Conservation (phyloP, 768 basidiomycete species). For the Pisolithus albus region DNA sequence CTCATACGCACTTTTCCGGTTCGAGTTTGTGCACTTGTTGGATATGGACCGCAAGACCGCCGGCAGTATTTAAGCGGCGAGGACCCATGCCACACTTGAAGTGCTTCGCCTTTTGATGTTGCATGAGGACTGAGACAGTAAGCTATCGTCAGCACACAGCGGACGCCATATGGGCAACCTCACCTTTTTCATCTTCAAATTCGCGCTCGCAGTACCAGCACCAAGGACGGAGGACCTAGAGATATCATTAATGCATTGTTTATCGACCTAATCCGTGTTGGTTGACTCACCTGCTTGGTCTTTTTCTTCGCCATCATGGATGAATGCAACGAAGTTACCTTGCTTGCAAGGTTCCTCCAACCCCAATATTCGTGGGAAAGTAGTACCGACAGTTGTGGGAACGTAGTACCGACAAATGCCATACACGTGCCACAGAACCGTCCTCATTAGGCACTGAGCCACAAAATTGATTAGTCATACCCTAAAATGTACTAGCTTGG, state of each 20-base stretch:
- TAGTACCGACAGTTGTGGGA: too few relatives aligned
- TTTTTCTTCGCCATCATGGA: constrained; percentile 47
- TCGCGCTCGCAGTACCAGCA: constrained; percentile 99
- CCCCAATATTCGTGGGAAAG: too few relatives aligned
- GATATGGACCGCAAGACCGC: constrained; percentile 94
- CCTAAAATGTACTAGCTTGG: too few relatives aligned
- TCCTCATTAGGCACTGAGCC: too few relatives aligned
- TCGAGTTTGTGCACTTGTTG: constrained; percentile 99
- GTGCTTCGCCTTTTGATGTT: constrained; percentile 99
- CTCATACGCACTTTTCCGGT: constrained; percentile 54
- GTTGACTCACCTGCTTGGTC: constrained; percentile 38
- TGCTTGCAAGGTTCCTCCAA: too few relatives aligned
- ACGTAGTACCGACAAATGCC: too few relatives aligned
- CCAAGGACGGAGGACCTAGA: constrained; percentile 81
- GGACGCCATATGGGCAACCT: neutral
- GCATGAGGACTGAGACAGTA: constrained; percentile 72
- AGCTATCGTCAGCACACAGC: neutral
- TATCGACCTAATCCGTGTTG: neutral
- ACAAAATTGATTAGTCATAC: too few relatives aligned
- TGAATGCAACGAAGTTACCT: constrained; percentile 1
- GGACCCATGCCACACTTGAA: constrained; percentile 98
- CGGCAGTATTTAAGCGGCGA: constrained; percentile 91
- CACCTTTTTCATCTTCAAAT: constrained; percentile 99
- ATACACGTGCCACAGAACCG: too few relatives aligned
- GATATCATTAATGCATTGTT: neutral